Base-by-base conservation (phyloP, 2,329 filamentous ascomycete genomes). In the Xylariales sp. region DNA sequence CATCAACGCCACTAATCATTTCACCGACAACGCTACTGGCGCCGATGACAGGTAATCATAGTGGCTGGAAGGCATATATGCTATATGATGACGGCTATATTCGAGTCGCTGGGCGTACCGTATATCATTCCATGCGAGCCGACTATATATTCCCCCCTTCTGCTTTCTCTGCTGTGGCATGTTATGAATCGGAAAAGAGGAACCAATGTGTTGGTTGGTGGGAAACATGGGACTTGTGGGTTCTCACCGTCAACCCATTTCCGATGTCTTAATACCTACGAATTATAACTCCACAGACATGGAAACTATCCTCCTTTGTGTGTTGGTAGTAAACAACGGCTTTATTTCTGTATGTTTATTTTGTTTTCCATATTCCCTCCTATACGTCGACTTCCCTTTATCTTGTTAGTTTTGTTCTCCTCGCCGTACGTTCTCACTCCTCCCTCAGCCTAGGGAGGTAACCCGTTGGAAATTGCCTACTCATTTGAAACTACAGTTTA, bases 401-500 rank as follows among this genome's bases (percentile, higher is more conserved):
- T 58, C 54, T 66, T 34, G 50, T 66, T 69, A 65, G 34, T 69
- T 65, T 58, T 41, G 53, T 58, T 32, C 54, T 32, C 57, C 43
- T 54, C 64, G 52, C 61, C 41, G 41, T 23, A 2, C 23, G 23
- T 55, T 58, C 28, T 57, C 54, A 48, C 16, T 46, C 9, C 32
- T 41, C 34, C 39, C 30, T 32, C 53, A 65, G 50, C 48, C 43
- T 30, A 32, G 52, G 14, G 53, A 68, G 18, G 46, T 43, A 65
- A 53, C 45, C 32, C 30, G 49, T 61, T 46, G 43, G 18, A 50
- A 18, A 54, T 67, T n/a, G 50, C 39, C 52, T 36, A 39, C 30
- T 34, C 48, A 18, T 41, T 30, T 9, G 36, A 36, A 46, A 18
- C 39, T 39, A 46, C 28, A 53, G 32, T 61, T 60, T 49, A 14